Percentiles rank a stretch among this genome's conserved stretches.
These are phyloP conservation scores for Magnolia changhungtana DNA, from an alignment of 164 flowering plant genomes.

Conservation along the genomic window DNA sequence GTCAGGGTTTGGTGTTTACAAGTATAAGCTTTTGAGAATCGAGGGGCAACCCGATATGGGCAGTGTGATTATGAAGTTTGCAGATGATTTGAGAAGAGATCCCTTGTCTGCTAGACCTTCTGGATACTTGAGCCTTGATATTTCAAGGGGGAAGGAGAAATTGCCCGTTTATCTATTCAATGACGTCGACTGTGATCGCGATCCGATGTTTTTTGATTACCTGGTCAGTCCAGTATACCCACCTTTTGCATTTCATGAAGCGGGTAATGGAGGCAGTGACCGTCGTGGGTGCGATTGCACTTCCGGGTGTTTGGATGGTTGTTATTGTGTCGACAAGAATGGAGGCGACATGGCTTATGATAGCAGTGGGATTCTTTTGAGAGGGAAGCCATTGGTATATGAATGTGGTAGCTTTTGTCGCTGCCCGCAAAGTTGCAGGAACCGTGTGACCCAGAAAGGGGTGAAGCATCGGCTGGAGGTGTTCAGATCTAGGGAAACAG, in stretches of 20 bases:
- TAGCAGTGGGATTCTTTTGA: conserved; percentile 53
- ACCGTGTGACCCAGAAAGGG: conserved; percentile 70
- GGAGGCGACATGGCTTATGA: conserved; percentile 81
- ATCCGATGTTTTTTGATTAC: conserved; percentile 61
- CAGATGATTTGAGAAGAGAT: conserved; percentile 39
- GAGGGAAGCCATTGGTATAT: conserved; percentile 69
- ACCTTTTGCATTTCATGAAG: conserved; percentile 27
- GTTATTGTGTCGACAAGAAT: conserved; percentile 66
- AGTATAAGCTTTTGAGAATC: conserved; percentile 64
- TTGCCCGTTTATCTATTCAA: conserved; percentile 59
- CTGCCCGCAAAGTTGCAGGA: conserved; percentile 64
- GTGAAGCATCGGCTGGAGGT: conserved; percentile 57
- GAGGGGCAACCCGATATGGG: conserved; percentile 82
- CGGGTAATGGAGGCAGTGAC: conserved; percentile 2
- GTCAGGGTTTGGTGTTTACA: conserved; percentile 87
- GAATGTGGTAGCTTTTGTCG: conserved; percentile 74
- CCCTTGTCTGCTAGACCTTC: conserved; percentile 49
- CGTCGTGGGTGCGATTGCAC: conserved; percentile 58
- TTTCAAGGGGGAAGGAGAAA: conserved; percentile 59
- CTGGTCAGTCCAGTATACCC: conserved; percentile 50
- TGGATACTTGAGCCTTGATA: conserved; percentile 62
- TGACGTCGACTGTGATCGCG: conserved; percentile 59
- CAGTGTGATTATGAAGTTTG: conserved; percentile 54
- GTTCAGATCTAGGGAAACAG: conserved; percentile 66
- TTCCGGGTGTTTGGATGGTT: conserved; percentile 42